Conservation (phyloP, 306 rosid species). For the Ziziphus jujuba region DNA sequence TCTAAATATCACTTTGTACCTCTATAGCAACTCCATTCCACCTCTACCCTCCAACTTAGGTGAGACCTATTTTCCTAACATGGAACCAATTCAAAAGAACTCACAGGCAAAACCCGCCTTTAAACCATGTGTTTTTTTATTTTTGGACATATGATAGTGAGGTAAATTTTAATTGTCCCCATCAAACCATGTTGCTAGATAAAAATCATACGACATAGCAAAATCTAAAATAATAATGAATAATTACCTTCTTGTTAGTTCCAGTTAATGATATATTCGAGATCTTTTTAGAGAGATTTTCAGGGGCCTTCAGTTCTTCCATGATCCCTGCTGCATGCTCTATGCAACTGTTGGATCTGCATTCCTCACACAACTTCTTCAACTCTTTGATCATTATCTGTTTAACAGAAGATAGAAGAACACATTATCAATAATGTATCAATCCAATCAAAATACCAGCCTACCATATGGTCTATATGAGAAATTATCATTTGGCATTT, state of each 20-base stretch:
- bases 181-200: too few species aligned
- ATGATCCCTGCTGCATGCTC: constrained; percentile 59
- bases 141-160: too few species aligned
- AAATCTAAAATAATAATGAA: not conserved
- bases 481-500: too few species aligned
- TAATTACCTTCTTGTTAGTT: constrained; percentile 42
- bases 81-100: too few species aligned
- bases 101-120: too few species aligned
- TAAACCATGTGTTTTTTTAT: too few species aligned
- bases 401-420: not conserved
- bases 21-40: too few species aligned
- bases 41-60: too few species aligned
- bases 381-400: constrained; percentile 46
- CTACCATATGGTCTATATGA: not conserved
- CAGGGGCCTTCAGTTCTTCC: constrained; percentile 58
- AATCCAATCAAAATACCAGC: not conserved
- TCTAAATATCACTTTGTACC: too few species aligned
- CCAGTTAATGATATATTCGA: constrained; percentile 39
- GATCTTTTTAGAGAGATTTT: constrained; percentile 49
- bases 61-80: too few species aligned
- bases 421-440: not conserved
- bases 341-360: constrained; percentile 54
- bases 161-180: too few species aligned
- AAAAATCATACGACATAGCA: not conserved
- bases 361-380: constrained; percentile 45